Conservation (phyloP, 1,284 basidiomycete genomes). For the Tilletia horrida region DNA sequence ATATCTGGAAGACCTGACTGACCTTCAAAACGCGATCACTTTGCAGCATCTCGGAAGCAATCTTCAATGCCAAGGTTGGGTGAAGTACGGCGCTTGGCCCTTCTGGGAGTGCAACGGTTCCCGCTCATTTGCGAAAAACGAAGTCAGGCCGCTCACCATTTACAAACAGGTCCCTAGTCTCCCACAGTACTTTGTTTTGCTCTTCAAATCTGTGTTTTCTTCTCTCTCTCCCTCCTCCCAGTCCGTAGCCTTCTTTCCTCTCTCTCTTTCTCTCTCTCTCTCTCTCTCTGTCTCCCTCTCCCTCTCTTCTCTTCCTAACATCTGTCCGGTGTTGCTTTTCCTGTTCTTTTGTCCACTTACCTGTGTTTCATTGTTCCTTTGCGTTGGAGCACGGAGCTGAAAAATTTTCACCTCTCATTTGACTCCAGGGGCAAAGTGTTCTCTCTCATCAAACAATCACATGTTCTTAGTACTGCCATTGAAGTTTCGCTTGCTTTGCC, state of each 20-base stretch:
- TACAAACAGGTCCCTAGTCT: no score
- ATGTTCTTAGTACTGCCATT: no score
- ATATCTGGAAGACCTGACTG: not conserved
- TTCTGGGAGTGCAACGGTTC: no score
- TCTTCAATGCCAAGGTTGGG: conserved; percentile 39
- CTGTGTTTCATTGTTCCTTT: no score
- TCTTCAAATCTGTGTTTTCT: not conserved
- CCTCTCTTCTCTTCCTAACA: not conserved
- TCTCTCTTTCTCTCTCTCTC: not conserved
- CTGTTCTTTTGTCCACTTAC: not conserved
- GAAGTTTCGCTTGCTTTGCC: no score
- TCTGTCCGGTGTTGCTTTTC: not conserved
- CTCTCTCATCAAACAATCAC: no score
- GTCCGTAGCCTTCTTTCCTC: not conserved
- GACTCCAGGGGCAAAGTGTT: no score
- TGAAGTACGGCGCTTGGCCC: conserved; percentile 16
- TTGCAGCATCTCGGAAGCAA: conserved; percentile 37
- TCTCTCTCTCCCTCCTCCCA: not conserved
- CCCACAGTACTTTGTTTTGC: not conserved
- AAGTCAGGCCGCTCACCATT: no score
- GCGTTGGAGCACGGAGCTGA: no score
- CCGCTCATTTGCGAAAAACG: no score
- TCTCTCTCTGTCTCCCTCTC: not conserved
- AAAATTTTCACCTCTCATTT: no score
- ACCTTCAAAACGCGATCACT: no score